A percentile compares a stretch with the other conserved stretches of the same genome.
phyloP scores from a whole-genome alignment of 2,329 filamentous ascomycete species.

The Colletotrichum lini region DNA sequence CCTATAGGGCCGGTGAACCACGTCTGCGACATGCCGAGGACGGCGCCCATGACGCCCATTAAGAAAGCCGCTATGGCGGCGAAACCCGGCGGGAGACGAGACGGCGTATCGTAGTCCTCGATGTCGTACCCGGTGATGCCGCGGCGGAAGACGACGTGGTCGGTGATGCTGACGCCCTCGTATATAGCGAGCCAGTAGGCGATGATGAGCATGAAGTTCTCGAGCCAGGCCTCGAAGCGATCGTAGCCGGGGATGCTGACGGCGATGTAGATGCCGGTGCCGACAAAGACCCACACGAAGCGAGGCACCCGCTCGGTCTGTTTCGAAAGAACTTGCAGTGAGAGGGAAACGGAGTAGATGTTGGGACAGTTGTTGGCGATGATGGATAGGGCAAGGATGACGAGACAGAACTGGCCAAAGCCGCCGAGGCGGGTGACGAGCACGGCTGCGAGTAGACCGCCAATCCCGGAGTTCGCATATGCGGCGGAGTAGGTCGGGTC shows the following conservation, averaged over 20 bases:
- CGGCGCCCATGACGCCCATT: constrained; percentile 75
- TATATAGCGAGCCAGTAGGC: constrained; percentile 85
- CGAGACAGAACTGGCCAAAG: constrained; percentile 81
- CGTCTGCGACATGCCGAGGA: constrained; percentile 78
- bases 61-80: constrained; percentile 75
- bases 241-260: constrained; percentile 79
- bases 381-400: constrained; percentile 76
- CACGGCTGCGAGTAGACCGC: constrained; percentile 77
- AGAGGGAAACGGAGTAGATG: constrained; percentile 79
- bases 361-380: constrained; percentile 81
- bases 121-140: constrained; percentile 73
- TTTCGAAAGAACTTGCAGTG: constrained; percentile 74
- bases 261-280: constrained; percentile 74
- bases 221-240: constrained; percentile 74
- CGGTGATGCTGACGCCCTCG: constrained; percentile 73
- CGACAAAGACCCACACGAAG: constrained; percentile 76
- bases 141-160: constrained; percentile 78
- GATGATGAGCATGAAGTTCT: constrained; percentile 79
- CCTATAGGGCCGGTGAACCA: constrained; percentile 81
- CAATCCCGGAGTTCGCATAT: constrained; percentile 61
- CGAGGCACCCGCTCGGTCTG: constrained; percentile 74
- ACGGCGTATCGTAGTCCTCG: constrained; percentile 70
- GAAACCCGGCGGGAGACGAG: constrained; percentile 73
- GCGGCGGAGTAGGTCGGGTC: constrained; percentile 69
- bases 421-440: constrained; percentile 73